Percentiles rank a stretch among this genome's conserved stretches.
These are phyloP conservation scores for Lentinus tigrinus DNA, from an alignment of 768 basidiomycete genomes.

Conservation along the genomic window DNA sequence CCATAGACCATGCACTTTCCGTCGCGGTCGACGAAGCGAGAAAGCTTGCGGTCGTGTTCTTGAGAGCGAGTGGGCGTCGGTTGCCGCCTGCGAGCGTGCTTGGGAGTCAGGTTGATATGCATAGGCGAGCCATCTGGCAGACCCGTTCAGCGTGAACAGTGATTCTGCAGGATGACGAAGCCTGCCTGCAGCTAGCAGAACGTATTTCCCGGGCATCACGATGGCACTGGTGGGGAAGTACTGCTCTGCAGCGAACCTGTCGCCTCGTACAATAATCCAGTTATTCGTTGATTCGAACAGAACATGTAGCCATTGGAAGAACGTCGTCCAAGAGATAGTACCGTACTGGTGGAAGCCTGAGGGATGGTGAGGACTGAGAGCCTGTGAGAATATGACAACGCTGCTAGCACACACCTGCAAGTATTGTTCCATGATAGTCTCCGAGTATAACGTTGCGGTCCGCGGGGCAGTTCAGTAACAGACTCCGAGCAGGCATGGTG, in stretches of 20 bases:
- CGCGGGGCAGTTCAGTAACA: not conserved
- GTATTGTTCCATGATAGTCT: constrained; percentile 6
- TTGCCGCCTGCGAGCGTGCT: constrained; percentile 3
- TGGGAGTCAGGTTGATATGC: not conserved
- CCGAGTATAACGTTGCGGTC: constrained; percentile 6
- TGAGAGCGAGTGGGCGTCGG: not conserved
- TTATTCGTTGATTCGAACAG: constrained; percentile 1
- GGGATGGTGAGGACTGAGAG: not conserved
- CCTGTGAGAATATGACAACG: not conserved
- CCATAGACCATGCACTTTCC: not conserved
- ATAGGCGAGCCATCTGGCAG: constrained; percentile 2
- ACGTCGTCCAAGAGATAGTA: constrained; percentile 1
- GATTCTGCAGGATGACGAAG: not conserved
- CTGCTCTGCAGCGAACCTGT: constrained; percentile 3
- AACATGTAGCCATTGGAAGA: constrained; percentile 5
- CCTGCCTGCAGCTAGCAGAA: constrained; percentile 6
- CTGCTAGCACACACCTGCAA: not conserved
- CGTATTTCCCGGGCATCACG: constrained; percentile 10
- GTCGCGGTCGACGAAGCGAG: not conserved
- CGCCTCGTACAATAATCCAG: constrained; percentile 7
- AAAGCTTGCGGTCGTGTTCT: not conserved
- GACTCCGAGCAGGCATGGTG: not conserved
- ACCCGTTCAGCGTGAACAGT: not conserved
- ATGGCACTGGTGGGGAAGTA: constrained; percentile 1
- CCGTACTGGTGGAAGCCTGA: constrained; percentile 13